Evolutionary conservation across 2,329 filamentous ascomycete genomes (phyloP), one percentile per base, ranked within the genome.

Genomic region (Xylaria hypoxylon): DNA sequence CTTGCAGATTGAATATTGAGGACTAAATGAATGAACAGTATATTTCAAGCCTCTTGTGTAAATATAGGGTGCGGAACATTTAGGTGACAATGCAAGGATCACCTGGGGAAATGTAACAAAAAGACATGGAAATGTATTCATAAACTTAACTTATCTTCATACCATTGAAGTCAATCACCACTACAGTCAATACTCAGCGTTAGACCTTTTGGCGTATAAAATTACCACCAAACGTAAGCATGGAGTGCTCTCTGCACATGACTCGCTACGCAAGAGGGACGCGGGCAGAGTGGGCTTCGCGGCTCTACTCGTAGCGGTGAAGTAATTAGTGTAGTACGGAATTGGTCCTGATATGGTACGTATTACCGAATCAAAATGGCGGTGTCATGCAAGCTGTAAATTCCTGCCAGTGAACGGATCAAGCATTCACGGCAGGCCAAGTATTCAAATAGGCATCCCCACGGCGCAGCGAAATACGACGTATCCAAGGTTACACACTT

Each of bases 1-100:
- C 57, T 76, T 79, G 17, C 72, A 70, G 13, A 70, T 80, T 42
- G 68, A 74, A 24, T 80, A 76, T 48, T 62, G 67, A 45, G 10
- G 56, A 33, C 10, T 28, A 62, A 52, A 40, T 40, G 52, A 31
- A 31, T 26, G 6, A 15, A 31, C 5, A 26, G 42, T 4, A 2
- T 17, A 10, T 28, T 22, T n/a, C n/a, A 7, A 10, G 52, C 10
- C 31, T 13, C 15, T 40, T 10, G 22, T 55, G 33, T 11, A 19
- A 17, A 15, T 42, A 10, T 17, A 26, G 26, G 19, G 4, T 2
- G 47, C 24, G 31, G 15, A 2, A 7, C 7, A 51, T n/a, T 33
- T 13, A 28, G 26, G 17, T 2, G 8, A 28, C 7, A 28, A 51
- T 17, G 48, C 48, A 28, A 51, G 15, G 28, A 51, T 8, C 22